Evolutionary conservation across 2,329 filamentous ascomycete species (phyloP).

Genomic region (Botrytis squamosa): DNA sequence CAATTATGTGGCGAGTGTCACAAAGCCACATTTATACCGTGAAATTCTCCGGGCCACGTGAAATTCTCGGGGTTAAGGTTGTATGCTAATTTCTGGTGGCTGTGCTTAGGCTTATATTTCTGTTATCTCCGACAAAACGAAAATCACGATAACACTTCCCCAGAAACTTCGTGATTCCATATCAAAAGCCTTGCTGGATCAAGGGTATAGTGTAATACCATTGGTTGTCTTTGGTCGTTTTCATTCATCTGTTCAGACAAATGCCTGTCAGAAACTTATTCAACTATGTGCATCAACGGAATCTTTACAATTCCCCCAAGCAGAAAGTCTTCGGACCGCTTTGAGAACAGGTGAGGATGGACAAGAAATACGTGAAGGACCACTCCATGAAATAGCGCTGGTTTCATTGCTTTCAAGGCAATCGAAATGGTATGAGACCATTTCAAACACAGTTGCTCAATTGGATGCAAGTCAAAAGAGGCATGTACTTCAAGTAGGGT

Average conservation of each 20-base stretch:
- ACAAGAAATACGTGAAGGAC: not conserved
- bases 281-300: not conserved
- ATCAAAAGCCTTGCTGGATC: not conserved
- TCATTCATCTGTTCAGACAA: not conserved
- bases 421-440: not conserved
- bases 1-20: not conserved
- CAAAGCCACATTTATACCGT: not conserved
- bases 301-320: not conserved
- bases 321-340: not conserved
- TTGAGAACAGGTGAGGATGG: not conserved
- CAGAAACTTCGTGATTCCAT: not conserved
- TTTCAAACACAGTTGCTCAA: not conserved
- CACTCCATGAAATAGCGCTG: not conserved
- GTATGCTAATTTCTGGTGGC: not conserved
- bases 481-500: not conserved
- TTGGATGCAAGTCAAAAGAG: conserved; percentile 19
- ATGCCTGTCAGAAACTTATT: not conserved
- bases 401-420: not conserved
- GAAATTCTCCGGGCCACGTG: not conserved
- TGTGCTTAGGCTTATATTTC: not conserved
- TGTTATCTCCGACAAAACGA: not conserved
- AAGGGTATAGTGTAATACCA: not conserved
- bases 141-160: not conserved
- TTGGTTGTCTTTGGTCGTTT: not conserved
- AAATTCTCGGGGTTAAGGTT: not conserved